A percentile compares a stretch with the other conserved stretches of the same genome.
These are phyloP conservation scores for Calendula officinalis DNA, from an alignment of 129 eudicot genomes.

Conservation along the genomic window DNA sequence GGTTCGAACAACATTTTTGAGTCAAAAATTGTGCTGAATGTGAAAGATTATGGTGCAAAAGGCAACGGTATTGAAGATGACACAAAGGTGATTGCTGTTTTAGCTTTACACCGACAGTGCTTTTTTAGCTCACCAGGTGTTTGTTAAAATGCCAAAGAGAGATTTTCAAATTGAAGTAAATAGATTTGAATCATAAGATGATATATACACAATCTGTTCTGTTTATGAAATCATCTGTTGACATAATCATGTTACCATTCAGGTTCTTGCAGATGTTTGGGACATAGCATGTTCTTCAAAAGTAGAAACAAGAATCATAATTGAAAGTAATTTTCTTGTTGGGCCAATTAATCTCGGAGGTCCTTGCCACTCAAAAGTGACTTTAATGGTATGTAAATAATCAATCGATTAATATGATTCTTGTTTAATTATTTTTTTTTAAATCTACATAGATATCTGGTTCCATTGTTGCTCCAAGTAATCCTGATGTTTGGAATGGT, in stretches of 20 bases:
- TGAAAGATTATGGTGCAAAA: slow-evolving; percentile 70
- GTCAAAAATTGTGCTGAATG: slow-evolving; percentile 38
- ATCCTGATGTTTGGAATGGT: slow-evolving; percentile 76
- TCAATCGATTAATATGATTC: background rate
- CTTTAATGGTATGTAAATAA: slow-evolving; percentile 48
- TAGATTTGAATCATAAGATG: background rate
- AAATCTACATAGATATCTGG: slow-evolving; percentile 62
- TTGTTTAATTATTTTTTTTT: background rate
- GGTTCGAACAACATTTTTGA: slow-evolving; percentile 20
- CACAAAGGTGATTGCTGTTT: slow-evolving; percentile 46
- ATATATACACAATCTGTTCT: background rate
- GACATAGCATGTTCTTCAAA: slow-evolving; percentile 58
- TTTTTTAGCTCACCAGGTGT: slow-evolving; percentile 23
- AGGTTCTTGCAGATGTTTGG: slow-evolving; percentile 78
- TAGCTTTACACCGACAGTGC: background rate
- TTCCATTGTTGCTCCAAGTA: slow-evolving; percentile 64
- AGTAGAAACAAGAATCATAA: slow-evolving; percentile 46
- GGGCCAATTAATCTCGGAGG: slow-evolving; percentile 64
- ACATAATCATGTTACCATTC: slow-evolving; percentile 8
- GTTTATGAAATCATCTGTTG: background rate
- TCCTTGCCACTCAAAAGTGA: slow-evolving; percentile 59
- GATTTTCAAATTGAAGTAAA: background rate
- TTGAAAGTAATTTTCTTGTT: slow-evolving; percentile 42
- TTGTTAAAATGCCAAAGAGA: slow-evolving; percentile 20
- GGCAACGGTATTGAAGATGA: slow-evolving; percentile 79